Conservation (phyloP, 2,329 filamentous ascomycete genomes). For the Trichoderma harzianum region DNA sequence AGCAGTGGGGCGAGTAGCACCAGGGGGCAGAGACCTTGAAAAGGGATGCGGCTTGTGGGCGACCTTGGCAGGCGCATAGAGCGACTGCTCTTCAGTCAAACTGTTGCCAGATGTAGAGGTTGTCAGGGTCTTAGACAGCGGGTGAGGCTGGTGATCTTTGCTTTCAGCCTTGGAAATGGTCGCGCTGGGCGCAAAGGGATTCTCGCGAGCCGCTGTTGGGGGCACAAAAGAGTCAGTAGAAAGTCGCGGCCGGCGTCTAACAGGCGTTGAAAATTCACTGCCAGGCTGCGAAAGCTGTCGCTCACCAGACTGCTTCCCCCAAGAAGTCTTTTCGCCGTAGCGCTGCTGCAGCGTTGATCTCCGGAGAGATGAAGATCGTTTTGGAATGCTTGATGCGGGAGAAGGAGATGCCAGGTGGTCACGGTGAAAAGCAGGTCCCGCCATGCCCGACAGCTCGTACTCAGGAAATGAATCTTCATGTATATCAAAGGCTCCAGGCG, state of each 20-base stretch:
- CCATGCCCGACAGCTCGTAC: conserved; percentile 49
- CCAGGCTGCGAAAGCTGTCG: conserved; percentile 50
- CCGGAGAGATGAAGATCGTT: conserved; percentile 72
- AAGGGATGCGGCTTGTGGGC: conserved; percentile 34
- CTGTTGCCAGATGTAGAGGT: conserved; percentile 83
- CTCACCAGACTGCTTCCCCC: conserved; percentile 57
- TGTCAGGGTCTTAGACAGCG: conserved; percentile 80
- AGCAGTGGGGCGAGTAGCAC: conserved; percentile 35
- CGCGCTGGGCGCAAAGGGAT: conserved; percentile 59
- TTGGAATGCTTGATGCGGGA: conserved; percentile 55
- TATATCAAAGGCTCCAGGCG: conserved; percentile 48
- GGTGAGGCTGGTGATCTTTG: conserved; percentile 63
- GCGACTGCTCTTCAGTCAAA: conserved; percentile 62
- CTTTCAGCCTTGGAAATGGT: conserved; percentile 49
- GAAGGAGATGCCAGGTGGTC: conserved; percentile 45
- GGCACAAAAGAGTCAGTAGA: conserved; percentile 77
- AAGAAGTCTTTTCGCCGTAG: conserved; percentile 64
- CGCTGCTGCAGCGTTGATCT: conserved; percentile 88
- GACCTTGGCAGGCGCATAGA: conserved; percentile 31
- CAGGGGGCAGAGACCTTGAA: conserved; percentile 39
- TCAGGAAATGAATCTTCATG: conserved; percentile 49
- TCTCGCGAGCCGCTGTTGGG: conserved; percentile 57
- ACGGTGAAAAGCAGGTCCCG: conserved; percentile 30
- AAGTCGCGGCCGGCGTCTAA: conserved; percentile 65
- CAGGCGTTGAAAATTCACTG: conserved; percentile 55